A percentile compares a stretch with the other conserved stretches of the same genome.
These are phyloP conservation scores for Scopulariopsis brevicaulis DNA, from an alignment of 2,329 filamentous ascomycete species.

Conservation along the genomic window DNA sequence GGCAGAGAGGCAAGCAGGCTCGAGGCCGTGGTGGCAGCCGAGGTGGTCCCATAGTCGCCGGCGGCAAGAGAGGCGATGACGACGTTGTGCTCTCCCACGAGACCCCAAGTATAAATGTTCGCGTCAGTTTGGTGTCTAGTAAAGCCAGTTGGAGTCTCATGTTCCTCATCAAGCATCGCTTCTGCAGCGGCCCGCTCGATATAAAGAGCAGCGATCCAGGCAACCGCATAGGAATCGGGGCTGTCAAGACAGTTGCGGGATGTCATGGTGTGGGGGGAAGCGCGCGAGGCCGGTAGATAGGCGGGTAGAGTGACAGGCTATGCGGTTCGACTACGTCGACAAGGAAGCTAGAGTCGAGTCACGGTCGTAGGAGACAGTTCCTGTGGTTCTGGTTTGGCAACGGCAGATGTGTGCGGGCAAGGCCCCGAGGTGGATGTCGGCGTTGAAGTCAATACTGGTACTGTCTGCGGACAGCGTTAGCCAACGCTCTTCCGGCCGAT, in stretches of 20 bases:
- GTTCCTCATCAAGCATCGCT: constrained; percentile 13
- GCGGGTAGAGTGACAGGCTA: not conserved
- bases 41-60: constrained; percentile 8
- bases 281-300: not conserved
- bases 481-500: not conserved
- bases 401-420: not conserved
- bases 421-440: not conserved
- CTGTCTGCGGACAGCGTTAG: not conserved
- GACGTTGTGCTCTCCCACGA: constrained; percentile 13
- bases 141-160: constrained; percentile 7
- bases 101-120: constrained; percentile 15
- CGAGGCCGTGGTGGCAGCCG: constrained; percentile 7
- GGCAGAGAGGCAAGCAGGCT: constrained; percentile 9
- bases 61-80: constrained; percentile 14
- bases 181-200: constrained; percentile 14
- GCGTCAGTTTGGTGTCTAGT: constrained; percentile 8
- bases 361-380: not conserved
- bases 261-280: constrained; percentile 4
- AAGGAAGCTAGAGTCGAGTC: not conserved
- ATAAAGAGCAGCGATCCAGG: constrained; percentile 14
- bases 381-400: not conserved
- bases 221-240: constrained; percentile 12
- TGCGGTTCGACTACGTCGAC: constrained; percentile 10
- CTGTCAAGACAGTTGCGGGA: constrained; percentile 1
- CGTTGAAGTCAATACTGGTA: not conserved